Evolutionary conservation across 805 yeast genomes (phyloP), one percentile per base, ranked within the genome.

Genomic region (Candida patagonica): DNA sequence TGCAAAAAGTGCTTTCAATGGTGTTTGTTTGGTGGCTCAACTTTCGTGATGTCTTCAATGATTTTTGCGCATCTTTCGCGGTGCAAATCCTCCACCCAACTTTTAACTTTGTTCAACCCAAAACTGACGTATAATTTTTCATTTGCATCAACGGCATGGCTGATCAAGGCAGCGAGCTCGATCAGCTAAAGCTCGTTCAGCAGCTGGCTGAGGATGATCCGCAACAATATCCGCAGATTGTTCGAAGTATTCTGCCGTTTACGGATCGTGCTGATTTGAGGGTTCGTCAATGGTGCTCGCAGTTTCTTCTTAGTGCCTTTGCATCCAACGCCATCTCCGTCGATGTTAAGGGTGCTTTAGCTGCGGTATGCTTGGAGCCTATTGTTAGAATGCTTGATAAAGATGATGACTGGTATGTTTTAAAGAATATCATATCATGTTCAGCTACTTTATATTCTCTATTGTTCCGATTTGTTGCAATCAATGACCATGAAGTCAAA

Each of bases 391-490:
- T 63, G 37, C 41, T 57, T 10, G 40, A 29, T 7, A 20, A 23
- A 27, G 22, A 30, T 20, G 38, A 41, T 2, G 63, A 54, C 26
- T 25, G 34, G 2, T 53, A 60, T 31, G 55, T 60, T 2, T 52
- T 47, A 15, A 68, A 66, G 50, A 58, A 60, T 37, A 59, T 68
- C 12, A 55, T 71, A 3, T 55, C 65, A 19, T 57, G 70, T 9
- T 54, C 67, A 16, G 54, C 74, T 5, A 55, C 61, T 30, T 53
- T 67, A n/a, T 75, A 70, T 47, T 74, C 74, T 12, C 52, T 66
- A 49, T 47, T 68, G 29, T 66, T 74, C 45, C 68, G 63, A 42
- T 54, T 70, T 22, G 66, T 70, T 37, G 44, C 50, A 26, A 44
- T 40, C 27, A 35, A 70, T 65, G 19, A 65, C 56, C 51, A 66